Conservation (phyloP, 352 stramenopile species). For the Globisporangium okanoganense region DNA sequence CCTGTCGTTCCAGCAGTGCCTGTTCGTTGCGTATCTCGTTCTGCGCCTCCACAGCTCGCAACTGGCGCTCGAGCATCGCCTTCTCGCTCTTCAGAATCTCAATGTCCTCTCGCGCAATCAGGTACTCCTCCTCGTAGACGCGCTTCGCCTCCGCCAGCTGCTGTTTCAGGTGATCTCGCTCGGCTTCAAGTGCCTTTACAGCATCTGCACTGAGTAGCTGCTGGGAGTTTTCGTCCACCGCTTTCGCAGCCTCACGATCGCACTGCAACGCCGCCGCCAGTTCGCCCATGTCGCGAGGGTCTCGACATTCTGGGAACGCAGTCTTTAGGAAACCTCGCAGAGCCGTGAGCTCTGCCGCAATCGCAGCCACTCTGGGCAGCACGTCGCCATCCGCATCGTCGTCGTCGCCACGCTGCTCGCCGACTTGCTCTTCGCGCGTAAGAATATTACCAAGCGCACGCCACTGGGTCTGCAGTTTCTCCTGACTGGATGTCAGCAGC, state of each 20-base stretch:
- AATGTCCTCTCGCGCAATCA: conserved; percentile 23
- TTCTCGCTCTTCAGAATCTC: conserved; percentile 37
- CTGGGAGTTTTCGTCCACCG: background rate
- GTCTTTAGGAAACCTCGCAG: conserved; percentile 6
- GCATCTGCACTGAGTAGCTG: conserved; percentile 1
- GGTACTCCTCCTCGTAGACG: conserved; percentile 20
- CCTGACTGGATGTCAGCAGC: conserved; percentile 25
- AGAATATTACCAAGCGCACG: conserved; percentile 19
- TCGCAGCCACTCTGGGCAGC: conserved; percentile 1
- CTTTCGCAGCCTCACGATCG: conserved; percentile 5
- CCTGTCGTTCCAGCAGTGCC: conserved; percentile 35
- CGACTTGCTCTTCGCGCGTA: conserved; percentile 16
- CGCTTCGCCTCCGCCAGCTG: conserved; percentile 21
- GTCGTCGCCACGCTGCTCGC: conserved; percentile 9
- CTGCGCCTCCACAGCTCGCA: conserved; percentile 31
- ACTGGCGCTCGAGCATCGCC: conserved; percentile 27
- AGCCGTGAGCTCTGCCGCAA: conserved; percentile 3
- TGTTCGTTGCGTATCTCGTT: conserved; percentile 27
- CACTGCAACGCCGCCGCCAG: background rate
- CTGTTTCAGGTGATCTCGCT: conserved; percentile 18
- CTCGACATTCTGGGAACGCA: conserved; percentile 3
- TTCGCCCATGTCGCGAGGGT: background rate
- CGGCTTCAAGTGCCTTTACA: conserved; percentile 14
- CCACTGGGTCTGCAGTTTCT: conserved; percentile 20
- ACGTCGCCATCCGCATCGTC: conserved; percentile 6